Conservation (phyloP, 371 early-diverging fungal genomes). For the Mucor piriformis region DNA sequence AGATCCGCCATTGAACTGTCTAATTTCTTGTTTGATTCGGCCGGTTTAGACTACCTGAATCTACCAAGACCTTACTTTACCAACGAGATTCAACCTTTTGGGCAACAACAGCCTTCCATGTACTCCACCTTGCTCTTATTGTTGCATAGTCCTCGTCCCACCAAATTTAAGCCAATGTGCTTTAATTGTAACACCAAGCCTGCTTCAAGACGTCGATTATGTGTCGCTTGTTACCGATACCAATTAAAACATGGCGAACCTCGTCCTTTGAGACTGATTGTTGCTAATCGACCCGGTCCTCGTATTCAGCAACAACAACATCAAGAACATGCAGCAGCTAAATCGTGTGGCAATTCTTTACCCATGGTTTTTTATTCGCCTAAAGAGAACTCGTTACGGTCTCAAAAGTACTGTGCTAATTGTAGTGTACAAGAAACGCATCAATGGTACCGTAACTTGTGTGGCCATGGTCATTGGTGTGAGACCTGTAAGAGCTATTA, state of each 20-base stretch:
- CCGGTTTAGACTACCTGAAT: slow-evolving; percentile 32
- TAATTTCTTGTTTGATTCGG: slow-evolving; percentile 42
- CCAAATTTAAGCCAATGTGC: slow-evolving; percentile 46
- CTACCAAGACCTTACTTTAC: slow-evolving; percentile 40
- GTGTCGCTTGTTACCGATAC: slow-evolving; percentile 49
- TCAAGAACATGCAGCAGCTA: background rate
- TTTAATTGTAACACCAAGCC: slow-evolving; percentile 47
- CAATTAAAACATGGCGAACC: slow-evolving; percentile 43
- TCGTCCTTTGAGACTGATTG: slow-evolving; percentile 43
- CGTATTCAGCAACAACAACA: slow-evolving; percentile 10
- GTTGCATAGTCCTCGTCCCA: slow-evolving; percentile 38
- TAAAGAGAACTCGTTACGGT: background rate
- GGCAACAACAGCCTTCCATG: slow-evolving; percentile 24
- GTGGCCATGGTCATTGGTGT: slow-evolving; percentile 54
- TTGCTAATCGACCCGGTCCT: slow-evolving; percentile 41
- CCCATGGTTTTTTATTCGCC: slow-evolving; percentile 21
- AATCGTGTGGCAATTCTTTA: background rate
- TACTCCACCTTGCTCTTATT: slow-evolving; percentile 36
- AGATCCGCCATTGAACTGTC: slow-evolving; percentile 32
- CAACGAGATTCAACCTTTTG: slow-evolving; percentile 3
- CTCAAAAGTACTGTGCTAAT: slow-evolving; percentile 41
- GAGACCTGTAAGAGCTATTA: slow-evolving; percentile 55
- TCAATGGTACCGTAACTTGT: slow-evolving; percentile 54
- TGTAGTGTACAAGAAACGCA: slow-evolving; percentile 50
- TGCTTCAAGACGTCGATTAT: slow-evolving; percentile 45